Conservation (phyloP, 768 basidiomycete genomes). For the Coprinellus micaceus region DNA sequence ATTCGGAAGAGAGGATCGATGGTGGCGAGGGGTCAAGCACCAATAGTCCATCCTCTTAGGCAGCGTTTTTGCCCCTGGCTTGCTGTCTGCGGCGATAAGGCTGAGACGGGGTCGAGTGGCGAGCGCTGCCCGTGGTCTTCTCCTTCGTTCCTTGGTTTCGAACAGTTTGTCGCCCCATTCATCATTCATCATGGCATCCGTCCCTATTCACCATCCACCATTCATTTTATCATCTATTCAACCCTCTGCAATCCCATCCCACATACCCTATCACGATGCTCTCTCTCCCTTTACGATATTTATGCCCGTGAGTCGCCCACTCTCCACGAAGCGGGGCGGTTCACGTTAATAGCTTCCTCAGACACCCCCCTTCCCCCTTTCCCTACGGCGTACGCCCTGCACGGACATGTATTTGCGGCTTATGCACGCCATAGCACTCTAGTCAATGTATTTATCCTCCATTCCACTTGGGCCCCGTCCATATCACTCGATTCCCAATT, state of each 20-base stretch:
- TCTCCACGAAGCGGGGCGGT: no score
- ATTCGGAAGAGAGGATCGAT: constrained; percentile 62
- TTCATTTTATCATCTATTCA: no score
- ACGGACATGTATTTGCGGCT: constrained; percentile 1
- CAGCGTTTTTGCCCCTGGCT: not conserved
- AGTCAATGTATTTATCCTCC: not conserved
- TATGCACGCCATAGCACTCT: not conserved
- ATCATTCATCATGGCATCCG: no score
- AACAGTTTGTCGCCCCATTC: not conserved
- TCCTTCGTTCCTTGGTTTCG: not conserved
- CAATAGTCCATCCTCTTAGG: not conserved
- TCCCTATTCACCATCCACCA: no score
- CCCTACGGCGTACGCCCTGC: not conserved
- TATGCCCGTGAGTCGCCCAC: no score
- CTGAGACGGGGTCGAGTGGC: no score
- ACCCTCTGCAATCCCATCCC: no score
- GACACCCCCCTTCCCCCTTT: not conserved
- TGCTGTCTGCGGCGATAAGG: not conserved
- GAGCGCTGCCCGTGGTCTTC: not conserved
- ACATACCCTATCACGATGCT: no score
- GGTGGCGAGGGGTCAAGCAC: constrained; percentile 11
- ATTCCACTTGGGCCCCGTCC: no score
- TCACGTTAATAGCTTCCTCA: not conserved
- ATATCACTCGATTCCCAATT: no score
- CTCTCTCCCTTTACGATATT: no score